Evolutionary conservation across 176 grass and related monocot species (phyloP), one percentile per base, ranked within the genome.

Genomic region (Carex pumila): DNA sequence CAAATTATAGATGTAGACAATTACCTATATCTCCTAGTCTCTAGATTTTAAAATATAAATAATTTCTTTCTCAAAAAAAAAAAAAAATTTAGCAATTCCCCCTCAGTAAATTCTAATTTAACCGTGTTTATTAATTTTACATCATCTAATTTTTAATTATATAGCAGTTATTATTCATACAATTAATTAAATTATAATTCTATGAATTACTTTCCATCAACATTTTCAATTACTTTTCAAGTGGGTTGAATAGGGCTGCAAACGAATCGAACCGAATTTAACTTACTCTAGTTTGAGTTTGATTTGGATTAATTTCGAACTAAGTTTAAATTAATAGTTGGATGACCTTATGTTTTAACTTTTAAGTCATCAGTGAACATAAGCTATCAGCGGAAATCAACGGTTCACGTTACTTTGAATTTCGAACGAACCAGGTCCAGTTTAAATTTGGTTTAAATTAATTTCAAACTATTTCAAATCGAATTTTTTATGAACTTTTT

Each of bases 11-110:
- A 81, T 81, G 79, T 61, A 19, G 79, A 64, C 58, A 9, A 11
- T 3, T 81, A 59, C 57, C 29, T 81, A 12, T 76, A 12, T 76
- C 72, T 81, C 57, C 79, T 64, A 49, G 58, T 81, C 58, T 81
- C 58, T 81, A 81, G 79, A 61, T 64, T 61, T 34, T 11, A 8
- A 36, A 41, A 69, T 18, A 41, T 7, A 2, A 41, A 18, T 69
- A 39, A 39, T 68, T 68, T 25, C 25, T 25, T 25, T 25, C 25
- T 25, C 25, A 25, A 25, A 25, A 25, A 25, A 25, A 25, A 25
- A 0, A 25, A 0, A 25, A 25, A 25, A 36, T 36, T 60, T 19
- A 60, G 18, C 57, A 60, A n/a, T 60, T n/a, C 7, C 7, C 6
- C 18, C 57, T 60, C 57, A 60, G 19, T 58, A 18, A 30, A 65